A percentile compares a stretch with the other conserved stretches of the same genome.
Conservation (phyloP, 768 basidiomycete species). For the Pleurotus tuoliensis region DNA sequence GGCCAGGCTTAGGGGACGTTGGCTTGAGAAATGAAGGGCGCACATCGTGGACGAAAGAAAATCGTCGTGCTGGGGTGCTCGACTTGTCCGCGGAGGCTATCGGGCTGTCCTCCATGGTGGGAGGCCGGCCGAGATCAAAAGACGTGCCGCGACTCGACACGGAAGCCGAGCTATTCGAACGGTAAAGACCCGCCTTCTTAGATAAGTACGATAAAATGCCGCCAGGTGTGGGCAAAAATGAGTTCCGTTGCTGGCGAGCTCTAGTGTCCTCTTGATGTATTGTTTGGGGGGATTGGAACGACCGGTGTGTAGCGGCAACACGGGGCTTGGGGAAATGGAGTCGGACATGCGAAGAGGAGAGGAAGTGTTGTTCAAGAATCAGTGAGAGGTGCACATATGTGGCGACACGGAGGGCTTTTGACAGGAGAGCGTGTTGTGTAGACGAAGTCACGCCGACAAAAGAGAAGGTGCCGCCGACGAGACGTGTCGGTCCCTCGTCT, state of each 20-base stretch:
- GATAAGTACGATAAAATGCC: constrained; percentile 41
- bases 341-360: constrained; percentile 45
- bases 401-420: constrained; percentile 45
- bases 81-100: constrained; percentile 26
- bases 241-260: constrained; percentile 15
- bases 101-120: constrained; percentile 10
- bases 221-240: constrained; percentile 29
- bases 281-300: neutral
- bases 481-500: constrained; percentile 21
- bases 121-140: constrained; percentile 11
- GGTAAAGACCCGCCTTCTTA: constrained; percentile 20
- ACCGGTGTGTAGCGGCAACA: constrained; percentile 32
- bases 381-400: constrained; percentile 56
- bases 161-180: constrained; percentile 17
- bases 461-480: constrained; percentile 63
- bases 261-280: neutral
- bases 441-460: constrained; percentile 43
- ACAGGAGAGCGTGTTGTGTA: constrained; percentile 38
- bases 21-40: constrained; percentile 17
- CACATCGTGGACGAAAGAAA: constrained; percentile 35
- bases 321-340: constrained; percentile 21
- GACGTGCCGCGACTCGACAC: constrained; percentile 18
- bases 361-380: constrained; percentile 56
- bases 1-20: constrained; percentile 1
- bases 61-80: constrained; percentile 26